Evolutionary conservation across 768 basidiomycete genomes (phyloP).

Genomic region (Phanerodontia chrysosporium): DNA sequence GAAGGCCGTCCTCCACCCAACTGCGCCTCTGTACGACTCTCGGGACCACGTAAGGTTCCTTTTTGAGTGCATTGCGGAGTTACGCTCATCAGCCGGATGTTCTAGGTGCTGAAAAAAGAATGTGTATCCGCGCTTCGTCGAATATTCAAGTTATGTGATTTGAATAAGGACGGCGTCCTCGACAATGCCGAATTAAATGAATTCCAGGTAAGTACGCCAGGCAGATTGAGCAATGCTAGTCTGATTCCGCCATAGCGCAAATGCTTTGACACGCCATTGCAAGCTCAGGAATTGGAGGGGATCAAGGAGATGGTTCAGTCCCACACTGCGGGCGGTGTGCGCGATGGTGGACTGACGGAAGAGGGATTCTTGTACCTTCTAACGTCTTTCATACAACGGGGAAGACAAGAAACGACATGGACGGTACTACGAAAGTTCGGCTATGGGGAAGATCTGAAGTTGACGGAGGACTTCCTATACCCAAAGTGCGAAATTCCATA

Average conservation of each 20-base stretch:
- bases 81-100: not conserved
- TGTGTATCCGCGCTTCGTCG: constrained; percentile 83
- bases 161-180: constrained; percentile 89
- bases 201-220: constrained; percentile 67
- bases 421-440: constrained; percentile 93
- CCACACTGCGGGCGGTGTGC: constrained; percentile 71
- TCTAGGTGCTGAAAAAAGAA: constrained; percentile 85
- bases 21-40: constrained; percentile 95
- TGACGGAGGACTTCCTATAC: constrained; percentile 82
- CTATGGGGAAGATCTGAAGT: constrained; percentile 88
- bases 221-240: not conserved
- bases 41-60: constrained; percentile 73
- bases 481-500: constrained; percentile 63
- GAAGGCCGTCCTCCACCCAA: constrained; percentile 95
- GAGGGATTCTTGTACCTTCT: constrained; percentile 92
- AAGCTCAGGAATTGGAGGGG: constrained; percentile 92
- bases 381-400: constrained; percentile 94
- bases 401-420: constrained; percentile 96
- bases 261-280: constrained; percentile 92
- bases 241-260: constrained; percentile 65
- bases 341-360: constrained; percentile 81
- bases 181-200: constrained; percentile 92
- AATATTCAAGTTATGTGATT: constrained; percentile 95
- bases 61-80: not conserved
- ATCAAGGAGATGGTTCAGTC: constrained; percentile 88